Conservation (phyloP, 2,329 filamentous ascomycete genomes). For the Chalara sp. region DNA sequence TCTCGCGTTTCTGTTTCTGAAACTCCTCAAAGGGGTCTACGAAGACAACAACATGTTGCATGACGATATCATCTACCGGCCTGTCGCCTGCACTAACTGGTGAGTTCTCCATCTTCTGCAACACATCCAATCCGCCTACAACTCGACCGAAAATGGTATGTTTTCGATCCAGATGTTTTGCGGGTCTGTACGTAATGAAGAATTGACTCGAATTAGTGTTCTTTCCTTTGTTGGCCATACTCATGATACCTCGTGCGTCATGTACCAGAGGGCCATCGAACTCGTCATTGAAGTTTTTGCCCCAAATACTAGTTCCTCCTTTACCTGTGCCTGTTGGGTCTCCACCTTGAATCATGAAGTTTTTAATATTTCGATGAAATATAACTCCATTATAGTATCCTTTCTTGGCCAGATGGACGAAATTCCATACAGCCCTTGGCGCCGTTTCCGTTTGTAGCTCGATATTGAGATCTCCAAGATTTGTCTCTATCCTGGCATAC, state of each 20-base stretch:
- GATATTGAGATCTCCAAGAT: constrained; percentile 75
- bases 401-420: constrained; percentile 77
- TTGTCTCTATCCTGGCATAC: constrained; percentile 86
- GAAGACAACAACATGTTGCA: constrained; percentile 78
- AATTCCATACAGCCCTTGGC: constrained; percentile 95
- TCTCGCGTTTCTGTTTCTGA: constrained; percentile 62
- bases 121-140: constrained; percentile 65
- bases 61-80: constrained; percentile 71
- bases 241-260: constrained; percentile 69
- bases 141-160: constrained; percentile 94
- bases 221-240: constrained; percentile 98
- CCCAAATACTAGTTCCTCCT: constrained; percentile 88
- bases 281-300: constrained; percentile 89
- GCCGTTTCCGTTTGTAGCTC: constrained; percentile 88
- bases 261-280: constrained; percentile 87
- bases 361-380: constrained; percentile 91
- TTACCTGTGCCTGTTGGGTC: constrained; percentile 89
- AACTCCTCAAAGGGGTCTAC: constrained; percentile 96
- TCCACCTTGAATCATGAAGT: constrained; percentile 97
- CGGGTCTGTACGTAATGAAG: constrained; percentile 84
- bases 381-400: constrained; percentile 80
- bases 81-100: constrained; percentile 69
- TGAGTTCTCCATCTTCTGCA: constrained; percentile 70
- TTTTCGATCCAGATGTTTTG: constrained; percentile 84
- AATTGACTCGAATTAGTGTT: constrained; percentile 95